phyloP scores from a whole-genome alignment of 192 early-diverging fungal genomes.

The Linnemannia schmuckeri region DNA sequence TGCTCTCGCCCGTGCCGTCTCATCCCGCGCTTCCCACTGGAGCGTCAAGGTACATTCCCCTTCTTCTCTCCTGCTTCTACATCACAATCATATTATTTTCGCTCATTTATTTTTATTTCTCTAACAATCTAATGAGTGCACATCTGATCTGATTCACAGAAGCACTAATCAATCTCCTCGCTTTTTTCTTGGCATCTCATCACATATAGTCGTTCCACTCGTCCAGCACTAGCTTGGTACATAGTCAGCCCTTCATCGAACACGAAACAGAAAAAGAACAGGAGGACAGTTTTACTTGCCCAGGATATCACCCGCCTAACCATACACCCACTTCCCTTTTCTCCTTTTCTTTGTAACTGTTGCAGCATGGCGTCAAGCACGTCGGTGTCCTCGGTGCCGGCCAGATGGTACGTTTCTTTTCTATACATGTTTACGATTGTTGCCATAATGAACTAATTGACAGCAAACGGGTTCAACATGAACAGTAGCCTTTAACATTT shows the following conservation, averaged over 20 bases:
- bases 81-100: too few relatives aligned
- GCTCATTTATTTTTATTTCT: too few relatives aligned
- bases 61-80: not conserved
- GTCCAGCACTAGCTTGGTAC: slow-evolving; percentile 46
- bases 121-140: too few relatives aligned
- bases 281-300: not conserved
- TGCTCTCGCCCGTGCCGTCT: slow-evolving; percentile 47
- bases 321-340: not conserved
- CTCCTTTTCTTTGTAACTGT: not conserved
- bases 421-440: not conserved
- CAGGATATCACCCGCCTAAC: not conserved
- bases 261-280: not conserved
- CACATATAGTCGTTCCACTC: slow-evolving; percentile 45
- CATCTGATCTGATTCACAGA: not conserved
- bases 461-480: not conserved
- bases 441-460: not conserved
- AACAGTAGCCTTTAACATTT: not conserved
- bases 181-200: not conserved
- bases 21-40: slow-evolving; percentile 50
- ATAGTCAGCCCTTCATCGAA: too few relatives aligned
- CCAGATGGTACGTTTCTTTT: slow-evolving; percentile 79
- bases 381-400: slow-evolving; percentile 94
- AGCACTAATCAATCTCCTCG: not conserved
- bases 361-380: slow-evolving; percentile 57
- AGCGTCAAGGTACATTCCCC: slow-evolving; percentile 38